Evolutionary conservation across 2,329 filamentous ascomycete genomes (phyloP), one percentile per base, ranked within the genome.

Genomic region (Colletotrichum eremochloae): DNA sequence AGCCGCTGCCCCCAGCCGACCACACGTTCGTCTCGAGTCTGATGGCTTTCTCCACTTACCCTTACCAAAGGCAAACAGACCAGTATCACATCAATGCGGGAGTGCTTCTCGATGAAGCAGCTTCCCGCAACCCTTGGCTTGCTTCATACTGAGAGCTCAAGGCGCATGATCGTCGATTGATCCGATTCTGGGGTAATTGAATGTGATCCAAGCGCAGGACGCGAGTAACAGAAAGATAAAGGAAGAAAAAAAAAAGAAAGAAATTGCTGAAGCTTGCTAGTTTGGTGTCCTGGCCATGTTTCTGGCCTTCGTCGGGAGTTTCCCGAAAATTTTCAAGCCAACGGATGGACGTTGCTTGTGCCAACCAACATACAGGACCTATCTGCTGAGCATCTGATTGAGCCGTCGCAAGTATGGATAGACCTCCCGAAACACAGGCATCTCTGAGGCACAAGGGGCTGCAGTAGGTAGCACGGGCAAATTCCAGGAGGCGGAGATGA

Each of bases 81-180:
- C 42, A 38, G n/a, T 29, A 20, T 55, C 44, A 68, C 44, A 36
- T 56, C 55, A 40, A 48, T 44, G 53, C 53, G 20, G 61, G 48
- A 29, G 44, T 38, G 31, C 2, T 40, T 57, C 20, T 64, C 31
- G 53, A 65, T 63, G 67, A 40, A 67, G 71, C 61, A 67, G 67
- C 67, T 63, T 73, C 62, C 62, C 67, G 67, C 46, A 31, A 57
- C 29, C 50, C 38, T 58, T 18, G 57, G 58, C 50, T 57, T 57
- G 55, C 46, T n/a, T 60, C 42, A 40, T 50, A 50, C 15, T 18
- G 52, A 38, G 31, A 14, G n/a, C 38, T 29, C 33, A 33, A 56
- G 36, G 36, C n/a, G 48, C 29, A 33, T 38, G 12, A 24, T 44
- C n/a, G 50, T 36, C 29, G 33, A 38, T 62, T 52, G 36, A 18